phyloP scores from a whole-genome alignment of 495 filamentous ascomycete species.

The Xylaria grammica region DNA sequence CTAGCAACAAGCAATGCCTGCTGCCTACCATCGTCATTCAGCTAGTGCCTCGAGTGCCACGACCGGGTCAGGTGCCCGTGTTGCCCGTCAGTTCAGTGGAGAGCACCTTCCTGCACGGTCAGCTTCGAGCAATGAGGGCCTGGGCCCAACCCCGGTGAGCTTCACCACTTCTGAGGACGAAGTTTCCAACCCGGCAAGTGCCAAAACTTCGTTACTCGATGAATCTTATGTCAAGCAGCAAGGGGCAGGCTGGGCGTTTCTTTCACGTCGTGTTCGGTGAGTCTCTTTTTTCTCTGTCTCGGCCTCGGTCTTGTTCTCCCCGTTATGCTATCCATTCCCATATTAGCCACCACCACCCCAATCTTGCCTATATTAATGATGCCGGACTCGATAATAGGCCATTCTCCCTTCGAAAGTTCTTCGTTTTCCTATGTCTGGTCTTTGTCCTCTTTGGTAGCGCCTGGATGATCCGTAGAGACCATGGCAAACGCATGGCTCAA shows the following conservation, averaged over 20 bases:
- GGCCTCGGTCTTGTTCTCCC: neutral
- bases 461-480: slow-evolving; percentile 27
- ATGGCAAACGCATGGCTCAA: slow-evolving; percentile 9
- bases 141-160: slow-evolving; percentile 12
- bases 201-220: slow-evolving; percentile 19
- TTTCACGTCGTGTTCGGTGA: slow-evolving; percentile 24
- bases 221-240: slow-evolving; percentile 16
- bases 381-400: slow-evolving; percentile 25
- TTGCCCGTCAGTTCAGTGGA: slow-evolving; percentile 17
- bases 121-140: slow-evolving; percentile 26
- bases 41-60: slow-evolving; percentile 11
- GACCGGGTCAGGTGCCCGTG: slow-evolving; percentile 16
- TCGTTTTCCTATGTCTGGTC: slow-evolving; percentile 23
- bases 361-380: slow-evolving; percentile 32
- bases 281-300: neutral
- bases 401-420: slow-evolving; percentile 28
- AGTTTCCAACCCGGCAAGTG: slow-evolving; percentile 1
- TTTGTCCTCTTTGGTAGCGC: slow-evolving; percentile 23
- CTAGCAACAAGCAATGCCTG: slow-evolving; percentile 16
- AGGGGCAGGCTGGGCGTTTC: slow-evolving; percentile 7
- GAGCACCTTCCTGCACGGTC: slow-evolving; percentile 27
- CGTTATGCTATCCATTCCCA: slow-evolving; percentile 11
- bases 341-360: neutral
- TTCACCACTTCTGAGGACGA: slow-evolving; percentile 16
- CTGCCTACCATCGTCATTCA: slow-evolving; percentile 27